Percentiles rank a stretch among this genome's conserved stretches.
These are phyloP conservation scores for Xylaria acuta DNA, from an alignment of 495 filamentous ascomycete species.

Conservation along the genomic window DNA sequence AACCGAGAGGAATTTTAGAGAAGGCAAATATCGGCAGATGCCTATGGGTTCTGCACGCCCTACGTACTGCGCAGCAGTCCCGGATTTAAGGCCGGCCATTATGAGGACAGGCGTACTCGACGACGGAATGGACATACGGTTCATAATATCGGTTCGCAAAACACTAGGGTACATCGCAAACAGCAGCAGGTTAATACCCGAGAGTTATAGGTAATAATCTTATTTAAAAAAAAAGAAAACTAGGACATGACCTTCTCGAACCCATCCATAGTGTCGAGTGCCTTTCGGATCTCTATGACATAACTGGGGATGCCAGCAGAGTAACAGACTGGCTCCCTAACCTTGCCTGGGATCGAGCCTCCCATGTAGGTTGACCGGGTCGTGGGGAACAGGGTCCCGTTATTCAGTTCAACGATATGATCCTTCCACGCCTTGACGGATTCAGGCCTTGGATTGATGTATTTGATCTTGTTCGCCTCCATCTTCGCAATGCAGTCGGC, in stretches of 20 bases:
- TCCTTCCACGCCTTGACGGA: slow-evolving; percentile 56
- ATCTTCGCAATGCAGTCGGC: slow-evolving; percentile 46
- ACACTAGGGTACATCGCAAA: neutral
- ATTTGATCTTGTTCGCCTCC: slow-evolving; percentile 49
- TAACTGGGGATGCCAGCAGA: slow-evolving; percentile 50
- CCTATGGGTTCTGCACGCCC: neutral
- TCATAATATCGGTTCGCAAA: neutral
- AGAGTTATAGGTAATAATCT: neutral
- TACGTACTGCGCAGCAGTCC: neutral
- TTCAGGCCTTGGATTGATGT: slow-evolving; percentile 53
- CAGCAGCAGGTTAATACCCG: neutral
- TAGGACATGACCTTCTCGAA: slow-evolving; percentile 39
- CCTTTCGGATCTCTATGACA: slow-evolving; percentile 44
- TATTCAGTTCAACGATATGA: slow-evolving; percentile 46
- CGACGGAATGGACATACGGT: neutral
- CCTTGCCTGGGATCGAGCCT: slow-evolving; percentile 57
- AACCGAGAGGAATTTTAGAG: neutral
- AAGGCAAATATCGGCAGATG: neutral
- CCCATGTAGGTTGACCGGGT: slow-evolving; percentile 59
- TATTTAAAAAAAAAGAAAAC: neutral
- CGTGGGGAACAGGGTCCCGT: slow-evolving; percentile 56
- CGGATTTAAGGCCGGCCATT: too few species aligned
- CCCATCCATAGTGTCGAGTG: slow-evolving; percentile 38
- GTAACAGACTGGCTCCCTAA: slow-evolving; percentile 54
- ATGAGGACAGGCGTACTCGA: neutral